Percentiles rank a stretch among this genome's conserved stretches.
Evolutionary conservation across 208 protist species (phyloP).

Genomic region (Kentomonas sorsogonicus): DNA sequence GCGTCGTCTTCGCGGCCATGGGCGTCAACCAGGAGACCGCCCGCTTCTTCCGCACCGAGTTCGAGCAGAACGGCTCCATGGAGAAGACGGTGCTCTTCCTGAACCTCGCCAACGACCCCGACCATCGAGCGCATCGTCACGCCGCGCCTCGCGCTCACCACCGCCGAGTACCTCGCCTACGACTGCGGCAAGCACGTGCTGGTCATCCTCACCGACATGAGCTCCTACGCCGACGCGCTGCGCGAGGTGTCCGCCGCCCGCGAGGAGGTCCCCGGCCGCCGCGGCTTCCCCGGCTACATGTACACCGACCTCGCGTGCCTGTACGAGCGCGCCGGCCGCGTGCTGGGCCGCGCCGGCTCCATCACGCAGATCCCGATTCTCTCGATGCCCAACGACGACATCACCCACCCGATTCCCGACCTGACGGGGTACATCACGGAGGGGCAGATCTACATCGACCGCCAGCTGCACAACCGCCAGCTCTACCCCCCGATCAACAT

Average conservation of each 20-base stretch:
- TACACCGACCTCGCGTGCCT: conserved; percentile 99
- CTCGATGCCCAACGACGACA: conserved; percentile 99
- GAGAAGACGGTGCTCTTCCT: conserved; percentile 97
- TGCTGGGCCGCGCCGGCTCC: conserved; percentile 97
- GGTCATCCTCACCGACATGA: conserved; percentile 99
- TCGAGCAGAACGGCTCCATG: conserved; percentile 99
- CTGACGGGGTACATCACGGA: conserved; percentile 99
- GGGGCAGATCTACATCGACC: conserved; percentile 99
- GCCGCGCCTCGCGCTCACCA: conserved; percentile 98
- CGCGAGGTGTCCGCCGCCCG: conserved; percentile 99
- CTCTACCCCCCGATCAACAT: conserved; percentile 99
- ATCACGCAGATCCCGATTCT: conserved; percentile 99
- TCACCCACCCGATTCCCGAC: conserved; percentile 99
- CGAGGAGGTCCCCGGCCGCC: conserved; percentile 99
- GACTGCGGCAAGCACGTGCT: conserved; percentile 99
- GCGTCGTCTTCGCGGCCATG: conserved; percentile 99
- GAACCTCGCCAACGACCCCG: conserved; percentile 98
- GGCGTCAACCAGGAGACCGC: conserved; percentile 99
- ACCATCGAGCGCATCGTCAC: conserved; percentile 99
- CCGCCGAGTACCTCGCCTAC: conserved; percentile 99
- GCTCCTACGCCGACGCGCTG: conserved; percentile 99
- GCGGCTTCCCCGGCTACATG: conserved; percentile 99
- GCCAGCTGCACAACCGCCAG: conserved; percentile 98
- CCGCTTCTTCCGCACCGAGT: conserved; percentile 99
- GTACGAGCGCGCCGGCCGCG: conserved; percentile 99